Base-by-base conservation (phyloP, 179 eudicot genomes). In the Spergularia azorica region DNA sequence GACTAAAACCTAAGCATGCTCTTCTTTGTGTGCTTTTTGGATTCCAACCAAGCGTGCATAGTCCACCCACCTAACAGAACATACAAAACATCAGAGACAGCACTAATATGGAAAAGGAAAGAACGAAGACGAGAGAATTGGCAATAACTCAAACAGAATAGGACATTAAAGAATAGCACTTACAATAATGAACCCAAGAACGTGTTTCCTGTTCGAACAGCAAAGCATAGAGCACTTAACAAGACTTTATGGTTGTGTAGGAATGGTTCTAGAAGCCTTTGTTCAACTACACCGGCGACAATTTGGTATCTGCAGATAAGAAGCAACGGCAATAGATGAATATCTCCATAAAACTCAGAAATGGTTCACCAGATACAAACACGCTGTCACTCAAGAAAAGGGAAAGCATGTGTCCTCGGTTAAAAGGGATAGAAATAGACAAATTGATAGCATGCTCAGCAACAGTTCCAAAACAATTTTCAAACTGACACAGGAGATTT, bases 131-230 rank as follows among this genome's bases (percentile, higher is more conserved):
- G 9, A 46, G 26, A 18, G 38, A n/a, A 9, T 4, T 52, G 54
- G 51, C 10, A 4, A 55, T 7, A 64, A 54, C 13, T 54, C 57
- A 10, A 9, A 21, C 67, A 69, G 12, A 14, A 18, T 20, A 18
- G 4, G 57, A 51, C 15, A 61, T 6, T 38, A 36, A 58, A 16
- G 14, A 39, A 60, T 72, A 62, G 74, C 14, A 80, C 98, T 90
- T 79, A 93, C 98, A 95, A n/a, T 82, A 95, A 78, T 80, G 98
- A 95, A 59, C 98, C 97, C 87, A 90, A 87, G 82, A 83, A 95
- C 17, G 97, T 95, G 90, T 95, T 95, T 76, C 98, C 94, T 20
- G 97, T 93, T 59, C 97, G 87, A 59, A 93, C 95, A 57, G 90
- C 91, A 77, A 93, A 95, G 90, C 97, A 95, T 26, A 87, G 68